Evolutionary conservation across 306 rosid species (phyloP), one percentile per base, ranked within the genome.

Genomic region (apple (Malus domestica)): DNA sequence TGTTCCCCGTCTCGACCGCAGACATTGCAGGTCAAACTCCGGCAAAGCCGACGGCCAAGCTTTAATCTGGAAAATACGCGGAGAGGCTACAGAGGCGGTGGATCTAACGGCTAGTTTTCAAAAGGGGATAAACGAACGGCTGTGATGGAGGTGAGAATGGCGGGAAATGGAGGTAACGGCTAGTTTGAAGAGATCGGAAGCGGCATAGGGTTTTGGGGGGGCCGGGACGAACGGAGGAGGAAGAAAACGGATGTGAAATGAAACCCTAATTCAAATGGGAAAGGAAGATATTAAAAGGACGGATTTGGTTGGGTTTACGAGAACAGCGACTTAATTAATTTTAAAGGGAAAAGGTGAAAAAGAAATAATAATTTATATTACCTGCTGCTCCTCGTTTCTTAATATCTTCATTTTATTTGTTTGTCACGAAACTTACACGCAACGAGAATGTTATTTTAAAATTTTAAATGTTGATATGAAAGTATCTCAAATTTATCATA

Each of bases 91-190:
- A 25, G 42, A 84, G 80, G 74, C 64, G 81, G 76, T 76, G 73
- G 97, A 87, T 88, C 90, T 27, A 88, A 95, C 96, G 96, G 96
- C 87, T 89, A 87, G 73, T 77, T 86, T 90, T 87, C 83, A 86
- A 84, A 89, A 60, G 35, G 62, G 0, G 59, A 20, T 22, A 22
- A 75, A 73, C 11, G 67, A 81, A 79, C 67, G 81, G 85, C 77
- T 68, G 9, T 8, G 71, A 82, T 42, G 67, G 25, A n/a, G 78
- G 44, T 55, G 80, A 51, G 82, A 78, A 76, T 90, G 93, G 98
- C 98, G 98, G 95, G 92, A 87, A 90, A 81, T 10, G 71, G 61
- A 9, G 35, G 42, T 59, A 86, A 88, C 87, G 93, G 87, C 93
- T 83, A 86, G 82, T 79, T 73, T 19, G 72, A 63, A 30, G 86